A percentile compares a stretch with the other conserved stretches of the same genome.
Evolutionary conservation across 805 yeast species (phyloP).

Genomic region (Sugiyamaella qingdaonensis): DNA sequence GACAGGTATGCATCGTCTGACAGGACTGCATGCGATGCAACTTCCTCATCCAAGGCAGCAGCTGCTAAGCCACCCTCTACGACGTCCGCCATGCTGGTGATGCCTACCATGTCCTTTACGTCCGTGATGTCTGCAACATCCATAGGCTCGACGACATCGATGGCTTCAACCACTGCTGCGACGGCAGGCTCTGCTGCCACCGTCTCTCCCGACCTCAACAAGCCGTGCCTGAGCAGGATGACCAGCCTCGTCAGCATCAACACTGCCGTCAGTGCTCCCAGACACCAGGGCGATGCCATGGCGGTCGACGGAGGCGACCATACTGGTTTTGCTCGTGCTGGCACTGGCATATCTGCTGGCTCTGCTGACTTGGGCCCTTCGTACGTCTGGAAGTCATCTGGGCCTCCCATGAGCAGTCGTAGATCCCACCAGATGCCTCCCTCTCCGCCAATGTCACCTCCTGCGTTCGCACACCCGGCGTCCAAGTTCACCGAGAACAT

Average conservation of each 20-base stretch:
- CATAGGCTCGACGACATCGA: too few species aligned
- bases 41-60: too few species aligned
- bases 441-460: constrained; percentile 13
- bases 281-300: neutral
- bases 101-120: too few species aligned
- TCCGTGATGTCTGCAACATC: too few species aligned
- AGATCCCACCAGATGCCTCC: neutral
- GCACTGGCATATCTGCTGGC: neutral
- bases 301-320: neutral
- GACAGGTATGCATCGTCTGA: too few species aligned
- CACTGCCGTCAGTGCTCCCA: neutral
- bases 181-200: neutral
- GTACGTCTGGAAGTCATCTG: neutral
- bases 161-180: too few species aligned
- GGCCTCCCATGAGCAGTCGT: neutral
- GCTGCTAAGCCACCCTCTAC: too few species aligned
- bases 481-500: constrained; percentile 9
- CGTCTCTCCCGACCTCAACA: neutral
- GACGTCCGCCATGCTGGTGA: too few species aligned
- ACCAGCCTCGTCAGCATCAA: neutral
- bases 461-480: constrained; percentile 6
- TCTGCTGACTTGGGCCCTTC: neutral
- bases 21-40: too few species aligned
- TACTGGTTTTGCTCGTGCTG: neutral
- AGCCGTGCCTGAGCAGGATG: neutral